These are phyloP conservation scores for Fraxinus paxiana DNA, from an alignment of 305 asterid genomes.

Conservation along the genomic window DNA sequence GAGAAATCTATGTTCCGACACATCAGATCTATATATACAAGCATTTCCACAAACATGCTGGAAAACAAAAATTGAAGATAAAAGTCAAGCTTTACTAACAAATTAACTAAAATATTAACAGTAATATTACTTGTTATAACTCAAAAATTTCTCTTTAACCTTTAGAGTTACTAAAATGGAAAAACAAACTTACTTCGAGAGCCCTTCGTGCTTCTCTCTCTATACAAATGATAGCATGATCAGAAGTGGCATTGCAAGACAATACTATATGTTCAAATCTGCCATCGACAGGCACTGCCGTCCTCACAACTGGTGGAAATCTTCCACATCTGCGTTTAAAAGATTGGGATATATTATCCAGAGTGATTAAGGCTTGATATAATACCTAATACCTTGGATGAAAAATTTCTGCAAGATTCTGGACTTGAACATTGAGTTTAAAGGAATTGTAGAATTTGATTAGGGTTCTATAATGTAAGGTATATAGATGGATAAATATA, in stretches of 20 bases:
- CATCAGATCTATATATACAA: background rate
- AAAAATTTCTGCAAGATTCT: background rate
- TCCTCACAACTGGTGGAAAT: conserved; percentile 78
- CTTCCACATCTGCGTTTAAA: conserved; percentile 58
- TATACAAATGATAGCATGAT: conserved; percentile 80
- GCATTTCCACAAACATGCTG: background rate
- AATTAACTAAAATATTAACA: background rate
- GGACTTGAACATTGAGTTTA: background rate
- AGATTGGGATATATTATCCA: conserved; percentile 7
- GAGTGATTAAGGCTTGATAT: conserved; percentile 3
- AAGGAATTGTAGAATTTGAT: background rate
- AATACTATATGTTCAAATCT: conserved; percentile 89
- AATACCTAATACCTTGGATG: background rate
- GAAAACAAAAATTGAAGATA: background rate
- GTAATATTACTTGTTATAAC: background rate
- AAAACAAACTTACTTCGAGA: conserved; percentile 53
- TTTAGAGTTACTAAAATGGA: background rate
- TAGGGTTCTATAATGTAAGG: background rate
- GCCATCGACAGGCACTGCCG: conserved; percentile 94
- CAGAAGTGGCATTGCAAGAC: conserved; percentile 84
- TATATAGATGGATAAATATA: background rate
- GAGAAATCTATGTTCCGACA: background rate
- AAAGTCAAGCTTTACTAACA: background rate
- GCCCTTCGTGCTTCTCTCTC: conserved; percentile 76
- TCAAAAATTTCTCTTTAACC: background rate